Evolutionary conservation across 2,329 filamentous ascomycete genomes (phyloP).

Genomic region (Exophiala phaeomuriformis): DNA sequence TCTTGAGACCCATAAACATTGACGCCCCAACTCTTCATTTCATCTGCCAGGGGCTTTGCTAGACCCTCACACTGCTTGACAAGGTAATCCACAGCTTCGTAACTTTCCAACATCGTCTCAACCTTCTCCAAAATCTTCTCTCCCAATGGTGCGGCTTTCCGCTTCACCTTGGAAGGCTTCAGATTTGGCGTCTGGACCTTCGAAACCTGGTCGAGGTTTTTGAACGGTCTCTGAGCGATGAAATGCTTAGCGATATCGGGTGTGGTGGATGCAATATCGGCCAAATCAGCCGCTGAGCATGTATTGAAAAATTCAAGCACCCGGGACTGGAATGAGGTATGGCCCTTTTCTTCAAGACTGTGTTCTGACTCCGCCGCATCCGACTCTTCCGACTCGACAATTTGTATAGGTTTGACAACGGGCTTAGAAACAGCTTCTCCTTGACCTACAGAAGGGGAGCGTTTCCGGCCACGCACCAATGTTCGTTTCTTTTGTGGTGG

Average conservation of each 20-base stretch:
- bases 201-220: constrained; percentile 56
- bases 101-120: constrained; percentile 67
- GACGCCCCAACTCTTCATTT: constrained; percentile 62
- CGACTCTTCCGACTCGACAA: constrained; percentile 39
- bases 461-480: constrained; percentile 46
- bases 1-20: constrained; percentile 54
- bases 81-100: constrained; percentile 74
- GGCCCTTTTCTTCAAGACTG: constrained; percentile 35
- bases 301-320: constrained; percentile 78
- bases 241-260: constrained; percentile 62
- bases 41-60: constrained; percentile 57
- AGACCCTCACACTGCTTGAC: constrained; percentile 68
- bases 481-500: constrained; percentile 32
- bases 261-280: constrained; percentile 71
- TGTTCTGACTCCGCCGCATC: constrained; percentile 37
- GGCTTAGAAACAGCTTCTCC: constrained; percentile 23
- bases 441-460: constrained; percentile 29
- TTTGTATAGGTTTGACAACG: constrained; percentile 4
- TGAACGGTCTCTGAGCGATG: constrained; percentile 68
- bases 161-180: constrained; percentile 47
- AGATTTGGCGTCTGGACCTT: constrained; percentile 50
- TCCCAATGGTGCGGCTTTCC: constrained; percentile 51
- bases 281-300: constrained; percentile 66
- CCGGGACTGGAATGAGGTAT: constrained; percentile 40
- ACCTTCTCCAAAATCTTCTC: constrained; percentile 61